Conservation (phyloP, 306 rosid species). For the Castanea mollissima region DNA sequence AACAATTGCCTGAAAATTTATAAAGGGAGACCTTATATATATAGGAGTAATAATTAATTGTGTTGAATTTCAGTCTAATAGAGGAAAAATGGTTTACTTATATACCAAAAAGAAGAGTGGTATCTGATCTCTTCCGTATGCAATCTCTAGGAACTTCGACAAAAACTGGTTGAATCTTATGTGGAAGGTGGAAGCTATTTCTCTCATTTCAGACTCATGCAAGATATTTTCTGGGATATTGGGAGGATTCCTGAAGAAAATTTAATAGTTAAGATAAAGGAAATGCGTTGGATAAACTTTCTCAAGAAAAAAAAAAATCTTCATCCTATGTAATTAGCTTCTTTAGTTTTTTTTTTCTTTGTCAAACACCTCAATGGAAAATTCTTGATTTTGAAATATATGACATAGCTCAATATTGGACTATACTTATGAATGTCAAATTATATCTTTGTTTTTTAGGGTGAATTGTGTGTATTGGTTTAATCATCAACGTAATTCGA, state of each 20-base stretch:
- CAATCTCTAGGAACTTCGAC: conserved; percentile 41
- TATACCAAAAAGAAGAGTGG: conserved; percentile 70
- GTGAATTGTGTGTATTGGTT: too few relatives aligned
- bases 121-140: conserved; percentile 50
- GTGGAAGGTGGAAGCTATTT: conserved; percentile 51
- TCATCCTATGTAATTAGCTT: too few relatives aligned
- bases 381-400: too few relatives aligned
- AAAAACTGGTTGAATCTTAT: conserved; percentile 45
- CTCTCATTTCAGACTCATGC: conserved; percentile 49
- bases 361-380: too few relatives aligned
- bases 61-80: neutral
- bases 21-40: neutral
- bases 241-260: conserved; percentile 52
- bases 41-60: neutral
- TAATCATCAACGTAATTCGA: too few relatives aligned
- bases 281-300: neutral
- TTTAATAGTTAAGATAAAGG: neutral
- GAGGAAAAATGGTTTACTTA: neutral
- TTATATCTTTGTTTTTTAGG: too few relatives aligned
- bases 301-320: neutral
- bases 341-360: too few relatives aligned
- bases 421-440: too few relatives aligned
- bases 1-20: conserved; percentile 53
- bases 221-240: conserved; percentile 45
- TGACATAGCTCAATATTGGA: too few relatives aligned